phyloP scores from a whole-genome alignment of 2,329 filamentous ascomycete genomes.

The Sordariomycetes sp. region DNA sequence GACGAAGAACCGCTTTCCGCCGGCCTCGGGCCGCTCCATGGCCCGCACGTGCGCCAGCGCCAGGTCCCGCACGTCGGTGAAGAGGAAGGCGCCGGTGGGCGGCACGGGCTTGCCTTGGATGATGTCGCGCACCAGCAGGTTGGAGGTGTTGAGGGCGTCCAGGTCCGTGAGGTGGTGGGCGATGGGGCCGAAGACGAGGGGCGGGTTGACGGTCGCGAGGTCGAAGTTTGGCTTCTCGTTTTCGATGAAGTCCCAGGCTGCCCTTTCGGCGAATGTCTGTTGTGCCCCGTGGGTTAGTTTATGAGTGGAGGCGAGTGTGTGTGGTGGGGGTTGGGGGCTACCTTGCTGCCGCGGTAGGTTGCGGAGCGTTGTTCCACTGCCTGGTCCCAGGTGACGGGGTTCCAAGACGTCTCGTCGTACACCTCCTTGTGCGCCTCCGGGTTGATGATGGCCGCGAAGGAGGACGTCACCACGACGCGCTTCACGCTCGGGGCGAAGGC shows the following conservation, averaged over 20 bases:
- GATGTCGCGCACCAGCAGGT: conserved; percentile 37
- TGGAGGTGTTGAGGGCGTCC: conserved; percentile 40
- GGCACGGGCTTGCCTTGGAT: conserved; percentile 38
- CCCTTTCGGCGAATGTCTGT: conserved; percentile 30
- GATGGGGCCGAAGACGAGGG: conserved; percentile 43
- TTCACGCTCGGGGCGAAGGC: conserved; percentile 48
- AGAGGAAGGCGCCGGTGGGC: conserved; percentile 20
- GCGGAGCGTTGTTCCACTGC: conserved; percentile 24
- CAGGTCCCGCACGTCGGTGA: conserved; percentile 46
- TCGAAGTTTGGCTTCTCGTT: conserved; percentile 32
- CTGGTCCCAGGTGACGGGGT: conserved; percentile 37
- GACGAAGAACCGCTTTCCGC: conserved; percentile 39
- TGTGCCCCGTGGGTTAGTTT: conserved; percentile 18
- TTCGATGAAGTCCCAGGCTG: conserved; percentile 41
- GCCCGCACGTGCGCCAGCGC: conserved; percentile 42
- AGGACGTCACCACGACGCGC: conserved; percentile 55
- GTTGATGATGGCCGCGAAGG: conserved; percentile 39
- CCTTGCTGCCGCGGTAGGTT: conserved; percentile 44
- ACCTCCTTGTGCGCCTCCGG: conserved; percentile 13
- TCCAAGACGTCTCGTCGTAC: conserved; percentile 41
- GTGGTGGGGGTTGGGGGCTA: background rate
- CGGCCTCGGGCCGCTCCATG: conserved; percentile 33
- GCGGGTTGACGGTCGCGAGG: conserved; percentile 42
- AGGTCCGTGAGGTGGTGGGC: conserved; percentile 34
- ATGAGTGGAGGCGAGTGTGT: background rate